These are phyloP conservation scores for Apiotrichum domesticum DNA, from an alignment of 1,284 basidiomycete genomes.

Conservation along the genomic window DNA sequence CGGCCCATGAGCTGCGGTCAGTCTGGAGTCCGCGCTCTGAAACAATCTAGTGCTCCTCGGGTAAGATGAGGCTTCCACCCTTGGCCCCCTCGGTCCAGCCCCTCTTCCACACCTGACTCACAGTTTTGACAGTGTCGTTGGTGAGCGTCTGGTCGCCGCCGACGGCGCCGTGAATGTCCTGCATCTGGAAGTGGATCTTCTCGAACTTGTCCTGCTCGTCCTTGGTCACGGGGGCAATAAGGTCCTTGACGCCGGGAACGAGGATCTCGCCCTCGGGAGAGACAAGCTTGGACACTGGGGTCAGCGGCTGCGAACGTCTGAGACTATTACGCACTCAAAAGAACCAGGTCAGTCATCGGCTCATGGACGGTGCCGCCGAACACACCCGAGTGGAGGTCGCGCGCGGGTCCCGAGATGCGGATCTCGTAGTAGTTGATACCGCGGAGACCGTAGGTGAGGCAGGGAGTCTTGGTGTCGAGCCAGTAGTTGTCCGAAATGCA, in stretches of 20 bases:
- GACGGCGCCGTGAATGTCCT: constrained; percentile 72
- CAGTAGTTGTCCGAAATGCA: constrained; percentile 66
- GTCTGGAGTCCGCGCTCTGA: too few species aligned
- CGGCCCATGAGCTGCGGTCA: constrained; percentile 39
- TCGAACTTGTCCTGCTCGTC: constrained; percentile 71
- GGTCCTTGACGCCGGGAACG: constrained; percentile 83
- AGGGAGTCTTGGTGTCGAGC: constrained; percentile 49
- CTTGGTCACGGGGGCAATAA: constrained; percentile 69
- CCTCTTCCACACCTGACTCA: constrained; percentile 10
- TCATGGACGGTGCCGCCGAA: constrained; percentile 86
- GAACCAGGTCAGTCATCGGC: constrained; percentile 60
- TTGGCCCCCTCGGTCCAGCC: too few species aligned
- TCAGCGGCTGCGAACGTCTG: background rate
- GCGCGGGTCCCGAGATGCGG: constrained; percentile 72
- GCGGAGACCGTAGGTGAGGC: constrained; percentile 55
- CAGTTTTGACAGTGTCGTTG: constrained; percentile 69
- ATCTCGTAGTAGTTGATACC: constrained; percentile 87
- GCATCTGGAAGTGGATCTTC: constrained; percentile 61
- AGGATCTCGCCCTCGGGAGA: constrained; percentile 75
- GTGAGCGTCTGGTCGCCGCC: constrained; percentile 73
- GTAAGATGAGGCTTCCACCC: too few species aligned
- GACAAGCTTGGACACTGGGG: constrained; percentile 67
- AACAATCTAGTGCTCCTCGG: too few species aligned
- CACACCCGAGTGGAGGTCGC: constrained; percentile 87
- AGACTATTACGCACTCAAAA: constrained; percentile 41